phyloP scores from a whole-genome alignment of 169 alveolate species.

The Plasmodium relictum region DNA sequence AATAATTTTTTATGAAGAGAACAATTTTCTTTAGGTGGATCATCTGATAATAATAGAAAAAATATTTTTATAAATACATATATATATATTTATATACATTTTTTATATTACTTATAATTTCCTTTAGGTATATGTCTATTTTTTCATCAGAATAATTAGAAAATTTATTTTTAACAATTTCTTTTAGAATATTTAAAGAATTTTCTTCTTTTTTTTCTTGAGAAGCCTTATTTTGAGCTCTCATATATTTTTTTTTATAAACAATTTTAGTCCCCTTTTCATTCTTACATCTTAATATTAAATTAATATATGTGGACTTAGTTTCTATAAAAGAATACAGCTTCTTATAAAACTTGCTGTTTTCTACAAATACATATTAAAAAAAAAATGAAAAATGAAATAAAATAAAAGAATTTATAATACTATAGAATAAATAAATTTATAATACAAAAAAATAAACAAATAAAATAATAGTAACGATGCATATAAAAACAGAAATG shows the following conservation, averaged over 20 bases:
- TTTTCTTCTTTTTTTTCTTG: constrained; percentile 31
- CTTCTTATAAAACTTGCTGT: constrained; percentile 65
- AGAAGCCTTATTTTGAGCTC: neutral
- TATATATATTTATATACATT: constrained; percentile 1
- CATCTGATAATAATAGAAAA: constrained; percentile 4
- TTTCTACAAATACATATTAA: constrained; percentile 16
- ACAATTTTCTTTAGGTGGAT: constrained; percentile 71
- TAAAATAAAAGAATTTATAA: neutral
- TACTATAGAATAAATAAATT: too few relatives aligned
- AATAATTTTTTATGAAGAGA: constrained; percentile 39
- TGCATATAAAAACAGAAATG: neutral
- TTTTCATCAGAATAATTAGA: constrained; percentile 37
- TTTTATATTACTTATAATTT: constrained; percentile 33
- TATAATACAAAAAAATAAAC: neutral
- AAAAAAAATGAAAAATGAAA: neutral
- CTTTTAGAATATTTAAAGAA: constrained; percentile 26
- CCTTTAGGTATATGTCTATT: constrained; percentile 58
- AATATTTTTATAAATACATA: neutral
- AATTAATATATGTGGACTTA: constrained; percentile 40
- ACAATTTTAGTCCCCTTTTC: constrained; percentile 5
- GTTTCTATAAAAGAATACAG: constrained; percentile 48
- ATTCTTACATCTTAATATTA: constrained; percentile 19
- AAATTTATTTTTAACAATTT: constrained; percentile 46
- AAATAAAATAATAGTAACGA: neutral
- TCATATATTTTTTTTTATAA: constrained; percentile 14